Evolutionary conservation across 1,139 yeast species (phyloP).

Genomic region (Hansenula lynferdii): DNA sequence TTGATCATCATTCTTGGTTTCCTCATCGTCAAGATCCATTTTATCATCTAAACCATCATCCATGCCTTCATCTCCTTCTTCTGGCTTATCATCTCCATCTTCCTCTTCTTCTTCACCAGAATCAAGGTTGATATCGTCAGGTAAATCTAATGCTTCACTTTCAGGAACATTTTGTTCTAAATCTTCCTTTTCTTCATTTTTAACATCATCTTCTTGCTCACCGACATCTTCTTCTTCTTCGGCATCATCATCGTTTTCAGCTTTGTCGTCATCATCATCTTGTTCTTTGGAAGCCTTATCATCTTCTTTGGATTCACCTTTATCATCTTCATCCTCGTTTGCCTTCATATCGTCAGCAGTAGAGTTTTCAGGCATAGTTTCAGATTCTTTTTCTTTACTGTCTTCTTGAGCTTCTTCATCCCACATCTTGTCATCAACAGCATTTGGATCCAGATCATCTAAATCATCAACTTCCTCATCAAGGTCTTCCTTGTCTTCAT

Average conservation of each 20-base stretch:
- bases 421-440: constrained; percentile 98
- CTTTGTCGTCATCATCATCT: constrained; percentile 58
- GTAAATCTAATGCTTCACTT: constrained; percentile 74
- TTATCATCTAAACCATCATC: constrained; percentile 25
- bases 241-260: constrained; percentile 54
- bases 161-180: constrained; percentile 73
- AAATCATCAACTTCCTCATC: constrained; percentile 91
- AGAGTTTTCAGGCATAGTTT: constrained; percentile 55
- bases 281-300: constrained; percentile 40
- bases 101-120: constrained; percentile 57
- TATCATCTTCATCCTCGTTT: constrained; percentile 36
- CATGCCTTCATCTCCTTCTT: constrained; percentile 28
- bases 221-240: constrained; percentile 66
- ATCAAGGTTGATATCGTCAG: constrained; percentile 83
- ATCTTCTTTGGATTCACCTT: constrained; percentile 38
- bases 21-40: constrained; percentile 24
- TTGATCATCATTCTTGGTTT: constrained; percentile 25
- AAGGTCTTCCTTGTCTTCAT: constrained; percentile 53
- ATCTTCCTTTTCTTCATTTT: constrained; percentile 66
- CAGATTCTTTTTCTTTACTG: constrained; percentile 68
- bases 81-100: constrained; percentile 26
- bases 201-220: constrained; percentile 75
- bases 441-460: constrained; percentile 90
- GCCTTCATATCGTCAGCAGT: constrained; percentile 63
- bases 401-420: constrained; percentile 87